phyloP scores from a whole-genome alignment of 208 protist species.

The Leptomonas pyrrhocoris region DNA sequence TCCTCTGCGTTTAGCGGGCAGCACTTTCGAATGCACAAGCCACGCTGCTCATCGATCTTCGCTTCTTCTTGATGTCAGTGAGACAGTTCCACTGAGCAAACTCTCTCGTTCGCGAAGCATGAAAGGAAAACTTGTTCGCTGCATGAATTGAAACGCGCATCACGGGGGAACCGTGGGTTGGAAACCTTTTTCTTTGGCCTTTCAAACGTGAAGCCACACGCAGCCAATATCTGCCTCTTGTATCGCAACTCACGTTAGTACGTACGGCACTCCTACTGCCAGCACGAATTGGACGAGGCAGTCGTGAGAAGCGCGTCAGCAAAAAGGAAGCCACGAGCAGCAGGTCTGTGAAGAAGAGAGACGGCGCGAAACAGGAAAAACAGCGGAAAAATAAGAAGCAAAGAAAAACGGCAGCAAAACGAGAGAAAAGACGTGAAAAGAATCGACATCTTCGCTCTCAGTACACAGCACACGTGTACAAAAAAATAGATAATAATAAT shows the following conservation, averaged over 20 bases:
- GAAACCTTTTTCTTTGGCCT: too few relatives aligned
- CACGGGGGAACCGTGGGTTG: too few relatives aligned
- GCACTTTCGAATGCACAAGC: too few relatives aligned
- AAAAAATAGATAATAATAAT: too few relatives aligned
- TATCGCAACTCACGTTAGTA: conserved; percentile 5
- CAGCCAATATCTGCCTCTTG: background rate
- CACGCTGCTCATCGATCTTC: too few relatives aligned
- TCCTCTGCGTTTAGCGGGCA: too few relatives aligned
- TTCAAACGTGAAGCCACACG: too few relatives aligned
- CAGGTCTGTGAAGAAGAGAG: conserved; percentile 10
- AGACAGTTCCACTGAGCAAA: too few relatives aligned
- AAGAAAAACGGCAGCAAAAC: background rate
- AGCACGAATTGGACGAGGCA: background rate
- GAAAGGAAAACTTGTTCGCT: too few relatives aligned
- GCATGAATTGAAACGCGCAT: too few relatives aligned
- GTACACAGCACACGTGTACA: background rate
- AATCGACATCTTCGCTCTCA: background rate
- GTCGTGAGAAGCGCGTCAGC: background rate
- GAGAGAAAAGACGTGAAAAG: background rate
- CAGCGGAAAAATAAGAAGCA: background rate
- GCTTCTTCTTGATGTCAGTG: too few relatives aligned
- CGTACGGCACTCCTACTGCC: background rate
- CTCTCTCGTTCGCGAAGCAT: too few relatives aligned
- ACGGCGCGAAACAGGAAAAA: background rate
- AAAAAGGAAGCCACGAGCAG: background rate